These are phyloP conservation scores for Tarenaya hassleriana DNA, from an alignment of 345 rosid genomes.

Conservation along the genomic window DNA sequence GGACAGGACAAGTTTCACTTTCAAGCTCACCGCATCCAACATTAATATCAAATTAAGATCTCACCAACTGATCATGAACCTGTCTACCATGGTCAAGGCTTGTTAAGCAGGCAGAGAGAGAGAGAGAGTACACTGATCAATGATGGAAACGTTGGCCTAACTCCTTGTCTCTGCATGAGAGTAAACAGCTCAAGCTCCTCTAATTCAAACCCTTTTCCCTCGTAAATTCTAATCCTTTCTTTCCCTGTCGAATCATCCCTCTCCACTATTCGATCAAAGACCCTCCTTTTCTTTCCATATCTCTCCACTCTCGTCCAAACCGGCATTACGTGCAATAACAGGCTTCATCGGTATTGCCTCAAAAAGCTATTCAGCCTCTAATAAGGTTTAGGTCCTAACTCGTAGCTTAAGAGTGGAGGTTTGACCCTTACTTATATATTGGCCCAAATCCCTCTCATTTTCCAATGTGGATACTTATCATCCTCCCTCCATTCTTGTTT, in stretches of 20 bases:
- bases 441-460: no score
- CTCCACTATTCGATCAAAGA: slow-evolving; percentile 51
- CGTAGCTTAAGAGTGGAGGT: no score
- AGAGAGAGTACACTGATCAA: slow-evolving; percentile 65
- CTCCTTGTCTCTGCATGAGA: slow-evolving; percentile 54
- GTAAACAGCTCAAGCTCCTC: slow-evolving; percentile 57
- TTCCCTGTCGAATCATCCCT: slow-evolving; percentile 64
- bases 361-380: slow-evolving; percentile 56
- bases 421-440: no score
- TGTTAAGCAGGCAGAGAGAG: slow-evolving; percentile 57
- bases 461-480: no score
- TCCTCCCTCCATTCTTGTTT: slow-evolving; percentile 59
- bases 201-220: slow-evolving; percentile 59
- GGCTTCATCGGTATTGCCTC: slow-evolving; percentile 57
- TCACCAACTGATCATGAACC: slow-evolving; percentile 52
- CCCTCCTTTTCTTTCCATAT: slow-evolving; percentile 41
- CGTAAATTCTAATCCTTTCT: slow-evolving; percentile 66
- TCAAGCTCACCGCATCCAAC: slow-evolving; percentile 56
- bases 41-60: slow-evolving; percentile 42
- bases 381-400: no score
- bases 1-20: slow-evolving; percentile 47
- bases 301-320: slow-evolving; percentile 52
- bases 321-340: slow-evolving; percentile 50
- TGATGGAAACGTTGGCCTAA: slow-evolving; percentile 50
- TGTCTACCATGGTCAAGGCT: slow-evolving; percentile 56